These are phyloP conservation scores for Candida xyloterini DNA, from an alignment of 805 yeast genomes.

Conservation along the genomic window DNA sequence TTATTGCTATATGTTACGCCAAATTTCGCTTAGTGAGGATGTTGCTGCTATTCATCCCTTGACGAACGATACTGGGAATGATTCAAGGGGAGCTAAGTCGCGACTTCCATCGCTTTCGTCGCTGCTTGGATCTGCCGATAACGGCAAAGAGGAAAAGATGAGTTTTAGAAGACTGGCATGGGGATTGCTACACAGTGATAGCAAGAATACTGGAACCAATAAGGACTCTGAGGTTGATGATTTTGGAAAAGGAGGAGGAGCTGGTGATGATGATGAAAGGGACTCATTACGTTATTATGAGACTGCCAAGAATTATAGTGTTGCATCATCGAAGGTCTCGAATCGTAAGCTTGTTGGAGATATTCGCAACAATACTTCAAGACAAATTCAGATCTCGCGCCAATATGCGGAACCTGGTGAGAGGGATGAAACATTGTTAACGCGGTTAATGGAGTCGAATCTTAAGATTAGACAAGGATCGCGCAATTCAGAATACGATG, in stretches of 20 bases:
- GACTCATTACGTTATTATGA: conserved; percentile 20
- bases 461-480: conserved; percentile 10
- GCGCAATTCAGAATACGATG: conserved; percentile 11
- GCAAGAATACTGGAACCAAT: conserved; percentile 5
- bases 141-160: conserved; percentile 21
- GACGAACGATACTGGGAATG: conserved; percentile 11
- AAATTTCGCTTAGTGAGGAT: conserved; percentile 19
- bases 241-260: not conserved
- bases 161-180: conserved; percentile 28
- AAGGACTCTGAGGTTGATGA: conserved; percentile 16
- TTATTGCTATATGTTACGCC: conserved; percentile 18
- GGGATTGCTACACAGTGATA: conserved; percentile 21
- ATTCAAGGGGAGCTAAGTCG: conserved; percentile 15
- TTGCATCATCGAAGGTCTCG: conserved; percentile 13
- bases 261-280: conserved; percentile 11
- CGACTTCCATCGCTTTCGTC: conserved; percentile 20
- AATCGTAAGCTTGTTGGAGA: conserved; percentile 20
- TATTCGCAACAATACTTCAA: conserved; percentile 12
- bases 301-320: conserved; percentile 19
- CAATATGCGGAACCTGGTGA: conserved; percentile 10
- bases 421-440: conserved; percentile 19
- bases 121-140: conserved; percentile 19
- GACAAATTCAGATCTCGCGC: conserved; percentile 11
- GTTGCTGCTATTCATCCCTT: conserved; percentile 15
- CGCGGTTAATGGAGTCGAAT: conserved; percentile 20